Evolutionary conservation across 345 rosid species (phyloP), one percentile per base, ranked within the genome.

Genomic region (Mangifera indica): DNA sequence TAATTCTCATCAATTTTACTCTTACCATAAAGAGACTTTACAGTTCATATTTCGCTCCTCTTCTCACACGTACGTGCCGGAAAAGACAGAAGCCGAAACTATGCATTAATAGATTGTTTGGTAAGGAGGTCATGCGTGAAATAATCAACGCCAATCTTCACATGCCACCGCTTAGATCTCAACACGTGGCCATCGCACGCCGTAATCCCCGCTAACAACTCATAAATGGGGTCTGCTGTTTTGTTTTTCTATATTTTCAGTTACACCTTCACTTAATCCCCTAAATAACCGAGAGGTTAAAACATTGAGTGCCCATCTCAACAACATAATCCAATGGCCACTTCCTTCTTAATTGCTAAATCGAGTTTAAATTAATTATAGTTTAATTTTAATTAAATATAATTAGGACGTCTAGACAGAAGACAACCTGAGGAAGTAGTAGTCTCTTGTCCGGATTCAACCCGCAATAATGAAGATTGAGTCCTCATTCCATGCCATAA

Each of bases 121-220:
- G 14, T 48, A 48, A 12, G 53, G 17, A 48, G 5, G 17, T 3
- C 15, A 15, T 12, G 51, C 11, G 51, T 8, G 48, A 5, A 8
- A 5, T 25, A 10, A 26, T 49, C 17, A 49, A 49, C 20, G 60
- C 32, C 58, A 29, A 52, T 6, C 18, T 14, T 53, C 60, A 13
- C 34, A 21, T n/a, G 24, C 21, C 67, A 18, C 10, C 17, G 67
- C 56, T 8, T 7, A 25, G 10, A 24, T 40, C 73, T 60, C 60
- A 53, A 75, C 79, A 78, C 81, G 84, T 75, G 71, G 53, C 75
- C 26, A 25, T n/a, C 26, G 15, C 20, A 69, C 12, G 20, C 74
- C 78, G 48, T 29, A 49, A 61, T 6, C 10, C 2, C 42, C 76
- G 81, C 44, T 32, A 10, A 53, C 73, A 61, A 37, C 18, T 12